Base-by-base conservation (phyloP, 2,329 filamentous ascomycete genomes). In the Arthrobotrys megalospora region DNA sequence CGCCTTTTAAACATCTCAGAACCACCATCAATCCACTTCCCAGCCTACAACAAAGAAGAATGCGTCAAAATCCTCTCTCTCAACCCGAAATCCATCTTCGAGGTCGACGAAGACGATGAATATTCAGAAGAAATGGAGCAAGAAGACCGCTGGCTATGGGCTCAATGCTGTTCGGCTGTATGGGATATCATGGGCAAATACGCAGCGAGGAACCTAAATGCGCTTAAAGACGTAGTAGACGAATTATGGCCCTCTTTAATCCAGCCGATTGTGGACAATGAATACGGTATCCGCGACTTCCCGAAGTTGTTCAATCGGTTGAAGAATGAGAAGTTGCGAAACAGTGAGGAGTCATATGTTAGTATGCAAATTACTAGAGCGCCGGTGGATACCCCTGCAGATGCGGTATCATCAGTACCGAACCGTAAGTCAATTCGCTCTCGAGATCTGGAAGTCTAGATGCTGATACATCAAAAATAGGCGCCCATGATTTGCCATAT, bases 171-270 rank as follows among this genome's bases (percentile, higher is more conserved):
- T 79, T 90, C 90, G 60, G 93, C 93, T 3, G 90, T 97, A 12
- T 96, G 96, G 87, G 96, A 99, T 83, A 90, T 94, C 0, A 87
- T 98, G 11, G 90, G 91, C 60, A 93, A 91, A 80, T 90, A 93
- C 55, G 93, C 93, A 2, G 92, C 92, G 0, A 90, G 94, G 62
- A 94, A 95, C 43, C 87, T 98, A 12, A 88, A 91, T 0, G 89
- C 89, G 10, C 94, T 97, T 81, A 87, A 87, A 2, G 88, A 89
- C 41, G 89, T 91, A 62, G 94, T 92, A 82, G 85, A 89, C 60
- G 89, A 90, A 50, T 88, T 98, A 19, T 99, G 96, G 96, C 90
- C 91, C 10, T 89, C 90, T 3, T 98, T 99, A 84, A 91, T 93
- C 0, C 88, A 89, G 6, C 95, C 95, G 0, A 88, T 98, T 24